Base-by-base conservation (phyloP, 352 stramenopile genomes). In the Thalassiosira hispida region DNA sequence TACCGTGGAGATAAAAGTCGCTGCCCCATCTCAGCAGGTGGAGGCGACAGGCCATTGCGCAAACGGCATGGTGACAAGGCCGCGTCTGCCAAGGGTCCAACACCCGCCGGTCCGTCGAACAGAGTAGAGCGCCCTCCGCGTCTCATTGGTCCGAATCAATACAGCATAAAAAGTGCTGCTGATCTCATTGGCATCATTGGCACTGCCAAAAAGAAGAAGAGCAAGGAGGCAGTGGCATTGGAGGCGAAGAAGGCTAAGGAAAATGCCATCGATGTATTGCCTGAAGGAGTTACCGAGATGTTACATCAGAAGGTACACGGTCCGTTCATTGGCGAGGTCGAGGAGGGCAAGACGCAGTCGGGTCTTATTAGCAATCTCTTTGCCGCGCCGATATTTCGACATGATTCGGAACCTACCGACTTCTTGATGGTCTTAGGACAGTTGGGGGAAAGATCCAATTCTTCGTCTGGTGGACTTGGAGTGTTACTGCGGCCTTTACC, bases 371-470 rank as follows among this genome's bases (percentile, higher is more conserved):
- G 65, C 38, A 92, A 93, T 61, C 73, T 92, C 2, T 94, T 94
- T 69, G 86, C 86, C 0, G 86, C 89, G 22, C 84, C 89, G 5
- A 82, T 94, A 23, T 91, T 91, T 59, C 57, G 56, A 35, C 89
- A 94, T 40, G 85, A 92, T 47, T 79, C 86, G 1, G 81, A 92
- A 73, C 72, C 73, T 11, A 93, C 85, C 3, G 89, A 94, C 46
- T 94, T 94, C 66, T 82, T 94, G 25, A 92, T 94, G 85, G 83
- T 94, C 64, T 59, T 94, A 18, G 84, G 84, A 53, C 82, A 86
- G 46, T 59, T 76, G 18, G 69, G 60, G 49, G 77, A 65, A 31
- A 70, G 69, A 33, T 65, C 59, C 0, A 61, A 65, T 18, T 16
- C 27, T 6, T 31, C 42, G 3, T 29, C 12, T 46, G 53, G 12